A percentile compares a stretch with the other conserved stretches of the same genome.
Evolutionary conservation across 768 basidiomycete species (phyloP).

Genomic region (Termitomyces sp.): DNA sequence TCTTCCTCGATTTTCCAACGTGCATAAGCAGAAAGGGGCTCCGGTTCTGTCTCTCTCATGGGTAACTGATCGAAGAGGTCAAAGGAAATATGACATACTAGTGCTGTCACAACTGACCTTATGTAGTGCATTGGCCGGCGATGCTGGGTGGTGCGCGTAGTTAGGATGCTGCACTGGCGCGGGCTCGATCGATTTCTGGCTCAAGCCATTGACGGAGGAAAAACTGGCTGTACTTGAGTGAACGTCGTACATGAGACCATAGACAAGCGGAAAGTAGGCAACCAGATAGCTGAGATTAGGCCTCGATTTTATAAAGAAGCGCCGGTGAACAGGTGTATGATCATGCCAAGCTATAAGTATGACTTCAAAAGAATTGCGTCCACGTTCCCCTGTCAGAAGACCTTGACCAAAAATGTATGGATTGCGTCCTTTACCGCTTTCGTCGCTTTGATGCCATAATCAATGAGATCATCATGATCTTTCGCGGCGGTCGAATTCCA

Average conservation of each 20-base stretch:
- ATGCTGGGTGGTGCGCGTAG: constrained; percentile 5
- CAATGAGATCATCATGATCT: constrained; percentile 8
- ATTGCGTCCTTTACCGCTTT: background rate
- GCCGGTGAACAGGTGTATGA: constrained; percentile 9
- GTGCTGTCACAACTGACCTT: background rate
- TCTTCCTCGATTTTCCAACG: constrained; percentile 34
- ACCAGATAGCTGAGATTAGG: constrained; percentile 7
- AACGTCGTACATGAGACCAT: constrained; percentile 6
- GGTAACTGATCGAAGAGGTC: constrained; percentile 4
- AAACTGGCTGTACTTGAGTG: background rate
- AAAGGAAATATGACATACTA: background rate
- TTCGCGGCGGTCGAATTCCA: background rate
- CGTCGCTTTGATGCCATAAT: constrained; percentile 11
- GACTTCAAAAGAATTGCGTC: constrained; percentile 13
- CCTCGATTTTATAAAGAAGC: constrained; percentile 8
- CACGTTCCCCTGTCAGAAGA: constrained; percentile 19
- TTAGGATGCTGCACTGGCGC: constrained; percentile 1
- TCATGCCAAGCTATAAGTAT: constrained; percentile 8
- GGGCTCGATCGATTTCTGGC: background rate
- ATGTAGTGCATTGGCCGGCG: background rate
- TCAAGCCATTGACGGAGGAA: background rate
- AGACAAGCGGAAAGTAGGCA: constrained; percentile 1
- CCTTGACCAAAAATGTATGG: constrained; percentile 15
- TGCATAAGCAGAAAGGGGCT: constrained; percentile 23
- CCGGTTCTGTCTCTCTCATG: constrained; percentile 8